Conservation (phyloP, 1,139 yeast genomes). For the Lodderomyces pseudojiufengensis region DNA sequence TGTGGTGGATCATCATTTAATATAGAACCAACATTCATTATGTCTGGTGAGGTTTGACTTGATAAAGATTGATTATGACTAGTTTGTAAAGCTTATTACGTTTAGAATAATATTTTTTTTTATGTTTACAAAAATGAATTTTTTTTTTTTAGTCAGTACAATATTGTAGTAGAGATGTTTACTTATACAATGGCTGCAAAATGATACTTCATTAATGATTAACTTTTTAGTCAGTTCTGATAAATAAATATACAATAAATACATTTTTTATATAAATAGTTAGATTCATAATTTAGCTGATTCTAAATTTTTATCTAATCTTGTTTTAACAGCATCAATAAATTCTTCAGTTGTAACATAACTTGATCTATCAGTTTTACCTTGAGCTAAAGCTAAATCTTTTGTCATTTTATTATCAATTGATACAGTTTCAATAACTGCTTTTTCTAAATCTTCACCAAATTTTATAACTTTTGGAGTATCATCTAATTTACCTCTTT, state of each 20-base stretch:
- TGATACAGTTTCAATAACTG: slow-evolving; percentile 82
- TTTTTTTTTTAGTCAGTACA: neutral
- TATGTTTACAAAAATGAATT: no score
- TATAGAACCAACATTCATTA: slow-evolving; percentile 50
- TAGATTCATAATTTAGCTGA: neutral
- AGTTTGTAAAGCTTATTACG: no score
- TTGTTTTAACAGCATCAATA: slow-evolving; percentile 66
- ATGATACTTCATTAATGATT: no score
- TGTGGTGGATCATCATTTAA: slow-evolving; percentile 40
- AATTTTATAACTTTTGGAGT: slow-evolving; percentile 82
- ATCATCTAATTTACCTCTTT: slow-evolving; percentile 83
- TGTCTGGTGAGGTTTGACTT: no score
- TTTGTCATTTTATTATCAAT: slow-evolving; percentile 90
- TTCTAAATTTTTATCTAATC: slow-evolving; percentile 32
- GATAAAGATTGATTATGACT: no score
- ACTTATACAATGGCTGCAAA: no score
- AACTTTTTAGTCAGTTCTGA: no score
- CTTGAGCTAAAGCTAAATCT: slow-evolving; percentile 86
- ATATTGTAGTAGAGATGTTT: neutral
- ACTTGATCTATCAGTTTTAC: slow-evolving; percentile 73
- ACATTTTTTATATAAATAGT: neutral
- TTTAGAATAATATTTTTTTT: slow-evolving; percentile 1
- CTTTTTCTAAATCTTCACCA: slow-evolving; percentile 73
- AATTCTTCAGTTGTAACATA: slow-evolving; percentile 91
- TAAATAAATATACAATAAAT: no score